Base-by-base conservation (phyloP, 2,329 filamentous ascomycete genomes). In the Monilinia polystroma region DNA sequence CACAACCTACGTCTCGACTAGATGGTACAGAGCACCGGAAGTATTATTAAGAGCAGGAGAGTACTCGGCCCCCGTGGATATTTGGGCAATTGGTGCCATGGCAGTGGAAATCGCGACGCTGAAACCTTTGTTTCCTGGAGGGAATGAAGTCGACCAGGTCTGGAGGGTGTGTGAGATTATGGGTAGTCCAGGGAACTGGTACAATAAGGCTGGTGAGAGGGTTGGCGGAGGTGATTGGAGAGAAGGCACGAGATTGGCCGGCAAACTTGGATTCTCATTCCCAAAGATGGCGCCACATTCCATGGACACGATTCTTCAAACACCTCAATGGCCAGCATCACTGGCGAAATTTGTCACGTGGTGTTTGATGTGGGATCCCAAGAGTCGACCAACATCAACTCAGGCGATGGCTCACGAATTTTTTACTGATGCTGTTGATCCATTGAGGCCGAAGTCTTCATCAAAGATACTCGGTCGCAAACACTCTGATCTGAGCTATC, bases 141-240 rank as follows among this genome's bases (percentile, higher is more conserved):
- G 93, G 75, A 99, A 99, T 77, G 95, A 99, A 81, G 95, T 99
- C 1, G 95, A 99, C 74, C 95, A 99, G 78, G 95, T 99, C 1
- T 99, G 95, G 95, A 89, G 95, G 72, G 92, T 99, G 0, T 99
- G 95, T 77, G 95, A 99, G 78, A 97, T 99, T 67, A 99, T 99
- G 95, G 95, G 95, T 60, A 98, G 94, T 80, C 95, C 95, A 3
- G 95, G 95, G 55, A 94, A 94, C 80, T 99, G 95, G 95, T 95
- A 96, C 77, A 97, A 91, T 82, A 97, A 97, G 79, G 84, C 91
- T 6, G 93, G 93, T 32, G 83, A 84, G 35, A 90, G 89, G 71
- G 91, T 99, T 38, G 95, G 95, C 66, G 95, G 95, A 75, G 95
- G 95, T 75, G 95, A 99, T 73, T 99, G 95, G 95, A 92, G 93